Evolutionary conservation across 371 early-diverging fungal genomes (phyloP).

Genomic region (Batrachochytrium dendrobatidis): DNA sequence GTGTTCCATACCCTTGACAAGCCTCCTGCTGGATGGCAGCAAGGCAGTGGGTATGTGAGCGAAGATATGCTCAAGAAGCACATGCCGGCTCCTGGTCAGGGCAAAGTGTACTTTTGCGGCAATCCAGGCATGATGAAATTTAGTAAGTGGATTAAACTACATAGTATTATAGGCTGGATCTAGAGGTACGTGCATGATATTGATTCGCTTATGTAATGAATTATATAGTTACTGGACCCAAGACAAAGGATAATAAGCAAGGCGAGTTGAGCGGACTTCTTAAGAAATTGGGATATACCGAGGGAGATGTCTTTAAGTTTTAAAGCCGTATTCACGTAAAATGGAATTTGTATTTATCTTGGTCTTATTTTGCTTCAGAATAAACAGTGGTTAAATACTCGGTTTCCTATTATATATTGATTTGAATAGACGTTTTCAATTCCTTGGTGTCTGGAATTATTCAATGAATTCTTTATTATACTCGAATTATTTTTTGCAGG

Average conservation of each 20-base stretch:
- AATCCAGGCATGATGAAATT: conserved; percentile 75
- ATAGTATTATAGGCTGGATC: neutral
- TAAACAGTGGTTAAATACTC: too few relatives aligned
- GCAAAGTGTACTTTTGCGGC: conserved; percentile 91
- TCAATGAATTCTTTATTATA: too few relatives aligned
- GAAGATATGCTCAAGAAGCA: conserved; percentile 68
- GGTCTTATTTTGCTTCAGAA: too few relatives aligned
- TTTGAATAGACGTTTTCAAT: too few relatives aligned
- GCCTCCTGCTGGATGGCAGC: conserved; percentile 68
- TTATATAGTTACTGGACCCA: conserved; percentile 32
- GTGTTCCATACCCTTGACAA: conserved; percentile 78
- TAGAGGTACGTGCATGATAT: neutral
- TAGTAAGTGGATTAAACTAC: conserved; percentile 3
- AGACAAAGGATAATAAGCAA: conserved; percentile 37
- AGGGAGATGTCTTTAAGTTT: conserved; percentile 87
- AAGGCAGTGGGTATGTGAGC: conserved; percentile 79
- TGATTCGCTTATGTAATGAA: too few relatives aligned
- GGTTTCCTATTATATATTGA: too few relatives aligned
- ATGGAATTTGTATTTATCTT: too few relatives aligned
- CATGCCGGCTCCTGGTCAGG: conserved; percentile 69
- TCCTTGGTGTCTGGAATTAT: too few relatives aligned
- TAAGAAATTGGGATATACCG: conserved; percentile 56
- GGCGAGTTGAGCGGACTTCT: conserved; percentile 41
- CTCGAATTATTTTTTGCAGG: too few relatives aligned
- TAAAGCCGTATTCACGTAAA: too few relatives aligned